Conservation (phyloP, 2,329 filamentous ascomycete species). For the Lachnellula subtilissima region DNA sequence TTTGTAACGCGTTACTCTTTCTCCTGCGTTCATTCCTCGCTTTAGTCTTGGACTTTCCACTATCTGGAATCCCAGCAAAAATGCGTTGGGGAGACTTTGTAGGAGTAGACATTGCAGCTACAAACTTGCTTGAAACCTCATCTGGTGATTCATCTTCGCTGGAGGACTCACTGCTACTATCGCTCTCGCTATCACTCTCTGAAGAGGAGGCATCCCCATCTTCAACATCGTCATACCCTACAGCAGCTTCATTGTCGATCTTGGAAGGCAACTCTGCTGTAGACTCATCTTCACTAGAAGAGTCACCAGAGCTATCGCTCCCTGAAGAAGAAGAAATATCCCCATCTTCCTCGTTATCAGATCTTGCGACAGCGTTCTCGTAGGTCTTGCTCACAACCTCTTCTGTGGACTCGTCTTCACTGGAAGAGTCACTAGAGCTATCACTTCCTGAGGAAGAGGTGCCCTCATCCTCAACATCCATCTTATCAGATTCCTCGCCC, state of each 20-base stretch:
- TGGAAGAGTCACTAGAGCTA: slow-evolving; percentile 16
- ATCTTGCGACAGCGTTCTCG: slow-evolving; percentile 6
- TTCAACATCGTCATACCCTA: slow-evolving; percentile 14
- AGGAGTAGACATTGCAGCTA: background rate
- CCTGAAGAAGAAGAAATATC: slow-evolving; percentile 5
- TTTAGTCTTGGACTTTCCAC: slow-evolving; percentile 47
- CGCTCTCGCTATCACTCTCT: slow-evolving; percentile 14
- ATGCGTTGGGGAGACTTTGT: background rate
- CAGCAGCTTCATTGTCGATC: slow-evolving; percentile 17
- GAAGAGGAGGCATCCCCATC: slow-evolving; percentile 3
- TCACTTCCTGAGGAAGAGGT: slow-evolving; percentile 10
- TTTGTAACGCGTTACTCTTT: slow-evolving; percentile 19
- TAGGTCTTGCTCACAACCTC: slow-evolving; percentile 21
- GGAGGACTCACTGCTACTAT: slow-evolving; percentile 21
- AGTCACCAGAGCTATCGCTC: slow-evolving; percentile 17
- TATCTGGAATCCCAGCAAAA: slow-evolving; percentile 36
- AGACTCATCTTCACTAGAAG: slow-evolving; percentile 8
- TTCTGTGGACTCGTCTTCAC: slow-evolving; percentile 3
- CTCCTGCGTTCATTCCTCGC: slow-evolving; percentile 51
- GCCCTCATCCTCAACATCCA: background rate
- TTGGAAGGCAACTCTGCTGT: slow-evolving; percentile 6
- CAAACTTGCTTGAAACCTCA: slow-evolving; percentile 34
- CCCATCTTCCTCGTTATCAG: slow-evolving; percentile 9
- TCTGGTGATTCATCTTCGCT: slow-evolving; percentile 38
- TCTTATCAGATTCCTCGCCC: slow-evolving; percentile 9